These are phyloP conservation scores for Aspergillus fumigatus DNA, from an alignment of 2,329 filamentous ascomycete genomes.

Conservation along the genomic window DNA sequence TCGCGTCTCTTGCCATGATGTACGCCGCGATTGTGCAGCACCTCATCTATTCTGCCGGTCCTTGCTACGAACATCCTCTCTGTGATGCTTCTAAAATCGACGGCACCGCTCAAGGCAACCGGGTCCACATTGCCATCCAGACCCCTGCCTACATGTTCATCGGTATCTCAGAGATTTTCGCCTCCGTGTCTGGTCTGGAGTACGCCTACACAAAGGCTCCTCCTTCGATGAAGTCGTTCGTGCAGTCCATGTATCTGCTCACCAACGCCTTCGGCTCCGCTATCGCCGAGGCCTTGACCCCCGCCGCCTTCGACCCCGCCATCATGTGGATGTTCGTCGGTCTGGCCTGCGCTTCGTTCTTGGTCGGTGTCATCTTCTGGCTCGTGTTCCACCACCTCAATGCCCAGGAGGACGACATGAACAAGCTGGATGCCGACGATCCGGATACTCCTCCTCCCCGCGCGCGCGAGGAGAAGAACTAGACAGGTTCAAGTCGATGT, in stretches of 20 bases:
- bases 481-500: background rate
- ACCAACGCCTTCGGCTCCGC: constrained; percentile 56
- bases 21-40: constrained; percentile 57
- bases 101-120: constrained; percentile 34
- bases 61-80: constrained; percentile 46
- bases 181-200: constrained; percentile 65
- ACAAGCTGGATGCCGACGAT: constrained; percentile 42
- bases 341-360: constrained; percentile 47
- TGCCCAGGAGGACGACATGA: constrained; percentile 47
- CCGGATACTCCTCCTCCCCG: constrained; percentile 13
- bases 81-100: constrained; percentile 31
- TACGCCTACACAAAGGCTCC: constrained; percentile 72
- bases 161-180: constrained; percentile 53
- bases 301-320: constrained; percentile 58
- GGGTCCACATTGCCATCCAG: constrained; percentile 43
- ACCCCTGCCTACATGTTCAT: constrained; percentile 44
- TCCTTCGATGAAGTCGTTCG: constrained; percentile 61
- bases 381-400: constrained; percentile 47
- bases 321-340: constrained; percentile 64
- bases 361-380: constrained; percentile 53
- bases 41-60: constrained; percentile 50
- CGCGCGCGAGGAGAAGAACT: constrained; percentile 12
- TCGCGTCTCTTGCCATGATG: constrained; percentile 59
- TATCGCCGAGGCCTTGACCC: constrained; percentile 58
- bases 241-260: constrained; percentile 54